Conservation (phyloP, 1,284 basidiomycete genomes). For the Chondrostereum purpureum region DNA sequence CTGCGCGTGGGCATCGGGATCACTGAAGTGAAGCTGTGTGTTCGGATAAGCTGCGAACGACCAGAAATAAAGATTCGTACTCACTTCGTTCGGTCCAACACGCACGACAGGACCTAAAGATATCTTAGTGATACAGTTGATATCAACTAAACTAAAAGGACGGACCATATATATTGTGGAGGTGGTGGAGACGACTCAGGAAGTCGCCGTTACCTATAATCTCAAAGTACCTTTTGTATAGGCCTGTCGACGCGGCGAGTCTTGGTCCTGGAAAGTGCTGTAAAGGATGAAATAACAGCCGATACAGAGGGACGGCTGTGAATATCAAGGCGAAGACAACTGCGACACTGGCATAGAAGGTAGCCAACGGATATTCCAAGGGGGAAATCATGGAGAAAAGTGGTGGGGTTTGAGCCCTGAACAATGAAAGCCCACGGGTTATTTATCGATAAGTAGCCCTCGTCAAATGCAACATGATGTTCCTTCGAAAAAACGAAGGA, state of each 20-base stretch:
- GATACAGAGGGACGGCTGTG: slow-evolving; percentile 6
- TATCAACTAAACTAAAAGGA: background rate
- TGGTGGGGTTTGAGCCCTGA: no score
- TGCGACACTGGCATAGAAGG: no score
- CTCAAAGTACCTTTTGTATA: slow-evolving; percentile 19
- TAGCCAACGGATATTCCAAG: no score
- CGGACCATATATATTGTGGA: slow-evolving; percentile 20
- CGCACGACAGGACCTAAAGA: slow-evolving; percentile 7
- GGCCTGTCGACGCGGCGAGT: slow-evolving; percentile 17
- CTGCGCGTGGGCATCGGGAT: slow-evolving; percentile 17
- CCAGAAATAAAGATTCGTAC: background rate
- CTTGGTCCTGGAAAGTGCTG: slow-evolving; percentile 18
- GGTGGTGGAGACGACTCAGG: slow-evolving; percentile 14
- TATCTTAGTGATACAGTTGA: background rate
- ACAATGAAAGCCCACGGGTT: no score
- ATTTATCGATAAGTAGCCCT: no score
- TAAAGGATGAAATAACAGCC: slow-evolving; percentile 19
- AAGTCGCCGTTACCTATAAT: slow-evolving; percentile 16
- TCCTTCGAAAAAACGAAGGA: no score
- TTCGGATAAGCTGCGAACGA: background rate
- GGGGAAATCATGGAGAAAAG: no score
- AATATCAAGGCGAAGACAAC: background rate
- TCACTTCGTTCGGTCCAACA: slow-evolving; percentile 9
- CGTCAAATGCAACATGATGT: no score
- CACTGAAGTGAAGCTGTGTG: slow-evolving; percentile 20